phyloP scores from a whole-genome alignment of 176 grass and related monocot species.

The Luzula sylvatica region DNA sequence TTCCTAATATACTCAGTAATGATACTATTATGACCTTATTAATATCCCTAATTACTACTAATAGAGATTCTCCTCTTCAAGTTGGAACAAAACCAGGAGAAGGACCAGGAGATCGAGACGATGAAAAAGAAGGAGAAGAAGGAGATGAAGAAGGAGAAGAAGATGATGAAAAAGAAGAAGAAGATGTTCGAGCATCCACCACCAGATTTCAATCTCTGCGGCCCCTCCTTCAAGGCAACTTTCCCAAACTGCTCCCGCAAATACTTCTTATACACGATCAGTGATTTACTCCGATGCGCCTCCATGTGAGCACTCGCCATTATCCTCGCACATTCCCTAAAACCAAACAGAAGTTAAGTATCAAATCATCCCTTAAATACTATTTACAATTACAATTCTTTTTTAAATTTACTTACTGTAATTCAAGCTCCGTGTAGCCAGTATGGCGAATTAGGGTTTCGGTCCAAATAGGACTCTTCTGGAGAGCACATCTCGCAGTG shows the following conservation, averaged over 20 bases:
- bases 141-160: too few relatives aligned
- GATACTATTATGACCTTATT: too few relatives aligned
- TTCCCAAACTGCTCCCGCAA: slow-evolving; percentile 11
- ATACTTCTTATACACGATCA: slow-evolving; percentile 41
- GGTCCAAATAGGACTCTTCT: slow-evolving; percentile 56
- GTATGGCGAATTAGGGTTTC: slow-evolving; percentile 50
- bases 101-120: too few relatives aligned
- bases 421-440: slow-evolving; percentile 26
- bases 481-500: slow-evolving; percentile 46
- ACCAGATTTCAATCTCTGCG: too few relatives aligned
- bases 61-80: too few relatives aligned
- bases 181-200: too few relatives aligned
- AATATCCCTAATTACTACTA: too few relatives aligned
- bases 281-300: slow-evolving; percentile 26
- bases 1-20: too few relatives aligned
- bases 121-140: too few relatives aligned
- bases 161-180: too few relatives aligned
- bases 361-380: not conserved
- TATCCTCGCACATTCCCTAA: slow-evolving; percentile 29
- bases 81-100: too few relatives aligned
- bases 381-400: not conserved
- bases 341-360: not conserved
- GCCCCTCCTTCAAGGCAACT: too few relatives aligned
- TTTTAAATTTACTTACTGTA: slow-evolving; percentile 32
- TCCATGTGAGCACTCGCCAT: slow-evolving; percentile 24